Evolutionary conservation across 805 yeast species (phyloP).

Genomic region (Hanseniaspora nectarophila): DNA sequence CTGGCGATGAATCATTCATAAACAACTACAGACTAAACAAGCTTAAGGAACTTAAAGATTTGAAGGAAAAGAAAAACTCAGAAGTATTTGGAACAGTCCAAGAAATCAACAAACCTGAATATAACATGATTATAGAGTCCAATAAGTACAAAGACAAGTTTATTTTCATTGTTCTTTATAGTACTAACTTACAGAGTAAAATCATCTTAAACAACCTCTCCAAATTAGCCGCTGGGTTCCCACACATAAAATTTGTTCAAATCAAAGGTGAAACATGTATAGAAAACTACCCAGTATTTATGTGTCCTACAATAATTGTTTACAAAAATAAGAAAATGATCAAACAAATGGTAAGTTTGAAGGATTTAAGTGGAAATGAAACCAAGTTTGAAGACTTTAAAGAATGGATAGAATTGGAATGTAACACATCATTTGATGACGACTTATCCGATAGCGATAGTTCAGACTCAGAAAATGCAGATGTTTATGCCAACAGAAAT

Average conservation of each 20-base stretch:
- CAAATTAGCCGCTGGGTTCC: conserved; percentile 51
- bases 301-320: conserved; percentile 81
- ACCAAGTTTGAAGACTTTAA: conserved; percentile 63
- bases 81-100: conserved; percentile 58
- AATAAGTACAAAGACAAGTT: conserved; percentile 35
- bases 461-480: conserved; percentile 1
- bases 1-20: conserved; percentile 79
- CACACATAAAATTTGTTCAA: conserved; percentile 81
- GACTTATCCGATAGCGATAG: background rate
- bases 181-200: conserved; percentile 61
- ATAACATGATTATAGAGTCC: conserved; percentile 74
- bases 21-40: conserved; percentile 66
- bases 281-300: conserved; percentile 79
- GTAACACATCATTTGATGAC: conserved; percentile 2
- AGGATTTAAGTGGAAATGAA: conserved; percentile 74
- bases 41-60: conserved; percentile 54
- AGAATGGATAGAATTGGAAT: conserved; percentile 28
- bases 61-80: conserved; percentile 36
- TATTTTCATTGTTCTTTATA: conserved; percentile 62
- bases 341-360: conserved; percentile 69
- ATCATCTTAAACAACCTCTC: conserved; percentile 48
- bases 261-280: conserved; percentile 85
- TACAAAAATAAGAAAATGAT: conserved; percentile 69
- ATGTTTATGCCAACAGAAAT: conserved; percentile 11
- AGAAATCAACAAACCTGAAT: conserved; percentile 78